Base-by-base conservation (phyloP, 257 asterid genomes). In the Solanum tarijense region DNA sequence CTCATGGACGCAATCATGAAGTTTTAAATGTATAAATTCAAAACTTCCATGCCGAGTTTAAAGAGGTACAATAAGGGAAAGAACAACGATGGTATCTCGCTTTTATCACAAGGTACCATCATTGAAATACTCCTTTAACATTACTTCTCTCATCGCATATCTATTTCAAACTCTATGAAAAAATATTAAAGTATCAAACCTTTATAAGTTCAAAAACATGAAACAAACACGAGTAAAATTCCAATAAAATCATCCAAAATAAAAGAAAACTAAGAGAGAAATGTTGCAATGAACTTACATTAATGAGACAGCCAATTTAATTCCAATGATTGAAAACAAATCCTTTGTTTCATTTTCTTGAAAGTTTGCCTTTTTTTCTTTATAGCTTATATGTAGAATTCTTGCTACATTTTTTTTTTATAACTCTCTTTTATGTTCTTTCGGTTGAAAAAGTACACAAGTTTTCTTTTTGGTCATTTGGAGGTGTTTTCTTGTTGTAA, bases 261-360 rank as follows among this genome's bases (percentile, higher is more conserved):
- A 20, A 58, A 58, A 58, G 0, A 43, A 9, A 4, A 43, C 7
- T 27, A 41, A 1, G 1, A 58, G 18, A 86, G 13, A 83, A 7
- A 25, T 76, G 34, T n/a, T 14, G 66, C 39, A 43, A 43, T 58
- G 0, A 58, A 86, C 93, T 92, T 90, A 94, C 95, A 86, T 87
- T 87, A 74, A 89, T 91, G 27, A 90, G 88, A 55, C 81, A 58
- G 12, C 12, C 65, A 55, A 55, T 55, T 55, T 20, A 20, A 55
- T 58, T 58, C 5, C 66, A 1, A 58, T 58, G 66, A 20, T 58
- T 58, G 66, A 20, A 58, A 58, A 58, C 66, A 58, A 58, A 58
- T 20, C 65, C 1, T 20, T 55, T 55, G n/a, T 18, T 55, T 1
- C 25, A 58, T 58, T 58, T 75, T 66, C 73, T 35, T 74, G 27